phyloP scores from a whole-genome alignment of 1,284 basidiomycete species.

The Moesziomyces globuligerus region DNA sequence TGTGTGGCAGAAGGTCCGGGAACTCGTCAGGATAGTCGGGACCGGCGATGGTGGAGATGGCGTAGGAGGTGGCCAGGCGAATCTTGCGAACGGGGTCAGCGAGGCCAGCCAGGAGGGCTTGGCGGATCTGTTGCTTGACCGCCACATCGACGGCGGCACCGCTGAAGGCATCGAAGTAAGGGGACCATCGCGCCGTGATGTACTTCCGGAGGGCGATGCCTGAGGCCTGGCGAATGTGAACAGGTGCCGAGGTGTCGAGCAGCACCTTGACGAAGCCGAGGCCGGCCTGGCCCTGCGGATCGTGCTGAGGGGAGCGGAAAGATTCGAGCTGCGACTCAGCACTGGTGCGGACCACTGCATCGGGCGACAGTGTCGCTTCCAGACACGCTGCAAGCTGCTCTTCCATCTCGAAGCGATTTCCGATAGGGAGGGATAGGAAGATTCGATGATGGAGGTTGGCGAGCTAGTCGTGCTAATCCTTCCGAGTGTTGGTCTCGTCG shows the following conservation, averaged over 20 bases:
- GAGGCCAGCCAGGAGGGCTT: constrained; percentile 48
- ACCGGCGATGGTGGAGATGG: constrained; percentile 55
- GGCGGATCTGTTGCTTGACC: constrained; percentile 53
- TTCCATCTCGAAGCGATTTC: constrained; percentile 32
- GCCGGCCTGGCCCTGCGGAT: constrained; percentile 28
- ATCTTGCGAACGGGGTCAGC: constrained; percentile 53
- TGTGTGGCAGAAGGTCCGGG: constrained; percentile 54
- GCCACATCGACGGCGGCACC: constrained; percentile 43
- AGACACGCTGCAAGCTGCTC: constrained; percentile 44
- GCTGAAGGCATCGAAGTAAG: constrained; percentile 54
- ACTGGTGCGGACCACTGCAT: constrained; percentile 26
- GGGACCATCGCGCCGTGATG: constrained; percentile 60
- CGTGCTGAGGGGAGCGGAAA: constrained; percentile 33
- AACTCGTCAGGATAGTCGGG: constrained; percentile 65
- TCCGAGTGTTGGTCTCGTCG: background rate
- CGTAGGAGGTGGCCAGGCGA: constrained; percentile 54
- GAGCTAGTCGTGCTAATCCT: background rate
- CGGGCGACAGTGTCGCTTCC: constrained; percentile 47
- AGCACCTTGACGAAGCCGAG: constrained; percentile 44
- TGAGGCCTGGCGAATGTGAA: constrained; percentile 58
- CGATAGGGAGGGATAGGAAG: too few species aligned
- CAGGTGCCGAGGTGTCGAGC: constrained; percentile 14
- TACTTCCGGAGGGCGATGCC: constrained; percentile 58
- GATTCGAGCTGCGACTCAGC: constrained; percentile 48
- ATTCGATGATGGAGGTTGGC: background rate